Base-by-base conservation (phyloP, 2,329 filamentous ascomycete genomes). In the Fusarium subtropicale region DNA sequence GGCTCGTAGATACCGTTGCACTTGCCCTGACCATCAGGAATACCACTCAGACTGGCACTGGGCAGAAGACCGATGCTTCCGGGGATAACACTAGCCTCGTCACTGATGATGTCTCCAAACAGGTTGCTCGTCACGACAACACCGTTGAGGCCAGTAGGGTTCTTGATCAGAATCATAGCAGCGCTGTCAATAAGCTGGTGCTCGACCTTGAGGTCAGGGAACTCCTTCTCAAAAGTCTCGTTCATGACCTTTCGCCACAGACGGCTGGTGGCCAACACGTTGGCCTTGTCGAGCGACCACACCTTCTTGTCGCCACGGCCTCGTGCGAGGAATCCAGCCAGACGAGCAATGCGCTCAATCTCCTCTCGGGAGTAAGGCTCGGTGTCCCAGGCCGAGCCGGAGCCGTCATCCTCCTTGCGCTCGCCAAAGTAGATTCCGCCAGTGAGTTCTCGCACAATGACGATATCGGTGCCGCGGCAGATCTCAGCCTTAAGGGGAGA, bases 151-250 rank as follows among this genome's bases (percentile, higher is more conserved):
- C 89, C 88, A 13, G 90, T 86, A 12, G 95, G 95, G 81, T 94
- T 95, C 90, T 97, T 97, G 77, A 98, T 88, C 91, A 98, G 93
- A 74, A 97, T 85, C 94, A 98, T 97, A 71, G 95, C 95, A n/a
- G 95, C 95, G 59, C 90, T 93, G 83, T 98, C 95, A 78, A 98
- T 97, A 52, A 98, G 87, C 79, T 98, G 94, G 80, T 97, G 95
- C 71, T 90, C 88, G 44, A 97, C 83, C 83, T 92, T 88, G 46
- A 97, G 82, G 79, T 95, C 88, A 4, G 95, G 94, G 83, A 97
- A 98, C 85, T 97, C 95, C 71, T 90, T 90, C 72, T 86, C 87
- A 86, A 97, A 95, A 61, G 94, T 86, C 82, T 97, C 92, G 41
- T 88, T 90, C 45, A 97, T 91, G 4, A 92, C 91, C 83, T 92